Conservation (phyloP, 148 eudicot species). For the Rhododendron griersonianum region DNA sequence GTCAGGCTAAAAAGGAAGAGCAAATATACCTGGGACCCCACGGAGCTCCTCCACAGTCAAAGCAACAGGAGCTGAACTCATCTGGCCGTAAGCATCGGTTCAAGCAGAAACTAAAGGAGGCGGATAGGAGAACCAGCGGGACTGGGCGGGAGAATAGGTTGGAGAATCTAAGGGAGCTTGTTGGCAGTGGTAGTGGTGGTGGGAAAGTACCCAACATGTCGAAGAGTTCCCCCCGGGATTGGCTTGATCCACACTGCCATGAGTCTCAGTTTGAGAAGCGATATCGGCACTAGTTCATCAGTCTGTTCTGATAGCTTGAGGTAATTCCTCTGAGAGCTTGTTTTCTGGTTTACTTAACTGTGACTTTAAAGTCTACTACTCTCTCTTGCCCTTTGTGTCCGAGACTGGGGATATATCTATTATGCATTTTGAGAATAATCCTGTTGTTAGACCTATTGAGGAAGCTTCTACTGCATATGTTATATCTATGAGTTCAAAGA, state of each 20-base stretch:
- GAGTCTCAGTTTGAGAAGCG: conserved; percentile 71
- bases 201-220: conserved; percentile 40
- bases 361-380: neutral
- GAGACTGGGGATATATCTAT: neutral
- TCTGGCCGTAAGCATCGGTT: conserved; percentile 73
- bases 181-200: conserved; percentile 53
- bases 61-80: conserved; percentile 62
- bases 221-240: conserved; percentile 62
- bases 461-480: neutral
- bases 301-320: conserved; percentile 2
- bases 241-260: conserved; percentile 95
- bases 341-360: neutral
- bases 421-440: conserved; percentile 11
- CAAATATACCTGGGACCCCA: conserved; percentile 92
- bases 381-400: neutral
- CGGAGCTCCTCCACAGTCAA: conserved; percentile 88
- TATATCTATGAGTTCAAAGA: neutral
- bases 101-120: conserved; percentile 91
- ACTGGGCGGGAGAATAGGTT: conserved; percentile 79
- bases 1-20: conserved; percentile 64
- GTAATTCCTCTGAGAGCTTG: neutral
- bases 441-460: neutral
- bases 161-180: conserved; percentile 75
- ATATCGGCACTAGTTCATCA: conserved; percentile 22
- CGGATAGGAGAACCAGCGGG: conserved; percentile 52